Evolutionary conservation across 805 yeast genomes (phyloP).

Genomic region (Pichia ethanolica): DNA sequence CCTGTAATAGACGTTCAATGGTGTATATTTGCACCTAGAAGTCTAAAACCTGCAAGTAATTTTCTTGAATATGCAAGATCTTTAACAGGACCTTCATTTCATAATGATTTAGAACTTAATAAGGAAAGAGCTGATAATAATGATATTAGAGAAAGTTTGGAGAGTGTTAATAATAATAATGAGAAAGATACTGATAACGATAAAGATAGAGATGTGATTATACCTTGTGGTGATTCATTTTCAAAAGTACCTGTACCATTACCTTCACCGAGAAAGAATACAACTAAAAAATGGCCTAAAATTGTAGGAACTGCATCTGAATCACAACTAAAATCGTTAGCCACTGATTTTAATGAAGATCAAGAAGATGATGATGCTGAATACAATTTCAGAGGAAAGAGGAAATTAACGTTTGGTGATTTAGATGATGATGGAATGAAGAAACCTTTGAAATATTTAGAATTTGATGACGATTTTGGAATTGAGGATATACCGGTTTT

Average conservation of each 20-base stretch:
- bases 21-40: slow-evolving; percentile 44
- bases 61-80: slow-evolving; percentile 17
- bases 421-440: not conserved
- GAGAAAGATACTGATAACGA: not conserved
- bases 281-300: slow-evolving; percentile 40
- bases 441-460: not conserved
- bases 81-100: slow-evolving; percentile 17
- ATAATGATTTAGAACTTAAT: slow-evolving; percentile 7
- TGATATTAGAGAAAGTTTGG: not conserved
- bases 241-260: slow-evolving; percentile 28
- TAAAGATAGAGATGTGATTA: not conserved
- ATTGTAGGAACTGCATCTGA: slow-evolving; percentile 36
- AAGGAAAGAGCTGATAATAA: not conserved
- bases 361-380: not conserved
- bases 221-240: not conserved
- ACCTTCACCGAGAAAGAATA: slow-evolving; percentile 48
- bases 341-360: not conserved
- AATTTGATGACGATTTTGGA: slow-evolving; percentile 5
- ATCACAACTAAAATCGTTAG: slow-evolving; percentile 24
- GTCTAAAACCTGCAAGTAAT: slow-evolving; percentile 16
- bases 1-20: slow-evolving; percentile 40
- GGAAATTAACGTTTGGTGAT: not conserved
- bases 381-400: slow-evolving; percentile 1
- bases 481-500: slow-evolving; percentile 8
- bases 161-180: not conserved